Evolutionary conservation across 306 rosid genomes (phyloP).

Genomic region (Rubus parviflorus): DNA sequence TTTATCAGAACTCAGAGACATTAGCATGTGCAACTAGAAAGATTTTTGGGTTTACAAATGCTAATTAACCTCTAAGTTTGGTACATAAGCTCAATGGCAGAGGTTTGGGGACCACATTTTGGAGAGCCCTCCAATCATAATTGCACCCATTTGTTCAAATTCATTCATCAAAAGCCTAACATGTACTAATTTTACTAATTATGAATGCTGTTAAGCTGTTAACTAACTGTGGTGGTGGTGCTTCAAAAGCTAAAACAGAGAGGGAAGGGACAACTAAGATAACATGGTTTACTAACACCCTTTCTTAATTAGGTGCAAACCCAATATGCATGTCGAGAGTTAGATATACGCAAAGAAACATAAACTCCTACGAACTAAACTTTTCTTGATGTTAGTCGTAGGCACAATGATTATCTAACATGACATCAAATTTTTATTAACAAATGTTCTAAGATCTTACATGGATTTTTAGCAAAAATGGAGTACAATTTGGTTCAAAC

Average conservation of each 20-base stretch:
- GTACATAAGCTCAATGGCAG: constrained; percentile 28
- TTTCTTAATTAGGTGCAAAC: not conserved
- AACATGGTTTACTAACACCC: not conserved
- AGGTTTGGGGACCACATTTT: constrained; percentile 56
- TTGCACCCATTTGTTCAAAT: constrained; percentile 44
- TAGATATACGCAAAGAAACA: not conserved
- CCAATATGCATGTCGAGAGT: no score
- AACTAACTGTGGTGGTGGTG: not conserved
- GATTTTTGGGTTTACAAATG: constrained; percentile 38
- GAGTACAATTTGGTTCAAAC: not conserved
- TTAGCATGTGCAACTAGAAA: constrained; percentile 46
- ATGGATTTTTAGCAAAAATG: not conserved
- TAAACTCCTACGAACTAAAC: not conserved
- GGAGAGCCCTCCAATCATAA: constrained; percentile 41
- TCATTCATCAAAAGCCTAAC: constrained; percentile 12
- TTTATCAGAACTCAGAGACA: constrained; percentile 15
- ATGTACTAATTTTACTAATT: not conserved
- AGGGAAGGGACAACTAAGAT: not conserved
- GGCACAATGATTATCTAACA: not conserved
- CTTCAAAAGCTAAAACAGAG: not conserved
- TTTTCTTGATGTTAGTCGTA: not conserved
- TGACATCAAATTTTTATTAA: not conserved
- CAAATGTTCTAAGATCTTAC: not conserved
- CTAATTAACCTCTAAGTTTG: constrained; percentile 41
- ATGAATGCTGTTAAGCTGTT: not conserved